Base-by-base conservation (phyloP, 2,329 filamentous ascomycete genomes). In the Penicillium sp. region DNA sequence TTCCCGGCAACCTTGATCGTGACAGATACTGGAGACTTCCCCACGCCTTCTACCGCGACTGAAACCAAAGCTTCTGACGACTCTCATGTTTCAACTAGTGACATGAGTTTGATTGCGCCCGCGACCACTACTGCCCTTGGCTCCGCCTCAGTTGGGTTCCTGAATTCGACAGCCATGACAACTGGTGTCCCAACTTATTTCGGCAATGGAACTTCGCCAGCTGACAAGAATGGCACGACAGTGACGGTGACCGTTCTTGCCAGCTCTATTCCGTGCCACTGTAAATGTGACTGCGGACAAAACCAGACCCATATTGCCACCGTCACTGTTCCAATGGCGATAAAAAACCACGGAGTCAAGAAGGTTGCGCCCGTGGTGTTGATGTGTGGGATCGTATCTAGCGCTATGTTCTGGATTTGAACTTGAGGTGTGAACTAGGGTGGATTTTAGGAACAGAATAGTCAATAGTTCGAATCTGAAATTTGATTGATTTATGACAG, bases 1-100 rank as follows among this genome's bases (percentile, higher is more conserved):
- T 55, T 44, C n/a, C 47, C 53, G 1, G 53, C 53, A 15, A 42
- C 47, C 9, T 23, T 55, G 47, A 50, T 50, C 8, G 47, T 55
- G 29, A 55, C 53, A 1, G 47, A 51, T 17, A 51, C 31, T 19
- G 53, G 53, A 21, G 25, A 42, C 15, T 44, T 55, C 23, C 7
- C 23, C 3, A 23, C 13, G 17, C 23, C 47, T 23, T 6, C n/a
- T 23, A 23, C n/a, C 19, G 31, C 9, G 6, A 38, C 21, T n/a
- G n/a, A 35, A 29, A 10, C 13, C 2, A 12, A 31, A 27, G 5
- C 44, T 10, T 15, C 29, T 6, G n/a, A 2, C 29, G 12, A 17
- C 21, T 21, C 39, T 23, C 9, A 17, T 8, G n/a, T 19, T 15
- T 36, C 21, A 17, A 27, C n/a, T 5, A 21, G 1, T 12, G 21